These are phyloP conservation scores for Sugiyamaella smithiae DNA, from an alignment of 805 yeast genomes.

Conservation along the genomic window DNA sequence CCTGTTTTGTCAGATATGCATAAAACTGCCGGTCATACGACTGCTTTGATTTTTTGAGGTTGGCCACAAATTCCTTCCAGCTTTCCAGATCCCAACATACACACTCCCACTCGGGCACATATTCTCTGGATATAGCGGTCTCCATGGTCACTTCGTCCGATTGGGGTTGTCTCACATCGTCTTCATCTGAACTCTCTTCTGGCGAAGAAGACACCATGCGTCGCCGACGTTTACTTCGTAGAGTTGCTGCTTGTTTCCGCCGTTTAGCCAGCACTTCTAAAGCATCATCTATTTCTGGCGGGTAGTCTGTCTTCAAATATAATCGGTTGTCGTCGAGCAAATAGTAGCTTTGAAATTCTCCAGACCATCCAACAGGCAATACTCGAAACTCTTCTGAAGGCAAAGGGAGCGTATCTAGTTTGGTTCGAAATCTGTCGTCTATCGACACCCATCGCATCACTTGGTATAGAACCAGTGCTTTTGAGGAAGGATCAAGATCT, in stretches of 20 bases:
- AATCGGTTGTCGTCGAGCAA: conserved; percentile 38
- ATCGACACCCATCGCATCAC: conserved; percentile 23
- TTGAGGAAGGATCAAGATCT: conserved; percentile 17
- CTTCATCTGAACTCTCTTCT: conserved; percentile 15
- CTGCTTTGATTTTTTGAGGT: conserved; percentile 22
- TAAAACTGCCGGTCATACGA: conserved; percentile 21
- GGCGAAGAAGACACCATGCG: conserved; percentile 10
- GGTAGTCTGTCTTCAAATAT: conserved; percentile 25
- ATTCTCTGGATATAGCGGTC: conserved; percentile 22
- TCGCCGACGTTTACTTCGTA: conserved; percentile 1
- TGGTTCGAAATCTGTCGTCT: conserved; percentile 21
- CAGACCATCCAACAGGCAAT: conserved; percentile 32
- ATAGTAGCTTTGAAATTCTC: conserved; percentile 29
- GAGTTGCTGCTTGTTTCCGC: conserved; percentile 1
- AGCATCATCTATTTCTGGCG: conserved; percentile 19
- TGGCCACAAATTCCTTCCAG: conserved; percentile 28
- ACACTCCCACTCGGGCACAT: conserved; percentile 31
- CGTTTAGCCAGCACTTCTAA: conserved; percentile 1
- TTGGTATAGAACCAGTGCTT: conserved; percentile 21
- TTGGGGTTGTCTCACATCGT: neutral
- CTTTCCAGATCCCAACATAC: conserved; percentile 31
- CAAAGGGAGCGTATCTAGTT: conserved; percentile 16
- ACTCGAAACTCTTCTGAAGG: conserved; percentile 26
- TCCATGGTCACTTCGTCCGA: conserved; percentile 12
- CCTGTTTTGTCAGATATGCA: conserved; percentile 21